Conservation (phyloP, 2,329 filamentous ascomycete species). For the Trichoderma sp. region DNA sequence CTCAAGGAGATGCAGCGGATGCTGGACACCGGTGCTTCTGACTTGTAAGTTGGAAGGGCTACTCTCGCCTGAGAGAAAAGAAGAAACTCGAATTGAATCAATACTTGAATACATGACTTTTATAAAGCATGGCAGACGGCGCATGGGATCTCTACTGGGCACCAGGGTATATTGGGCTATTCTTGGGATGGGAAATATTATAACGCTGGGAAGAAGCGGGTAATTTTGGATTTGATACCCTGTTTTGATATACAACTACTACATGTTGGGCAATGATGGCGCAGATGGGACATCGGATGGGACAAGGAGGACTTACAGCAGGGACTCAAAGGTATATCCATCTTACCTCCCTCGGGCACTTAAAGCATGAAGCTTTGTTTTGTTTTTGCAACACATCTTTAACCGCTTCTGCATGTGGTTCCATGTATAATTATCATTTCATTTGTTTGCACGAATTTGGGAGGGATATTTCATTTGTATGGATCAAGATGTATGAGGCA, state of each 20-base stretch:
- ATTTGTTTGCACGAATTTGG: background rate
- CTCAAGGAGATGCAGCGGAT: slow-evolving; percentile 58
- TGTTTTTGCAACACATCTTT: background rate
- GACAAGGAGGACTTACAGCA: background rate
- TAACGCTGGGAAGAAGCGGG: slow-evolving; percentile 10
- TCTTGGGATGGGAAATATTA: slow-evolving; percentile 19
- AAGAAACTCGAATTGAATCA: background rate
- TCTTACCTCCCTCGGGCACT: background rate
- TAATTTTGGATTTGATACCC: slow-evolving; percentile 26
- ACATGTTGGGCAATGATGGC: slow-evolving; percentile 17
- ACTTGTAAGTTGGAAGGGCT: slow-evolving; percentile 21
- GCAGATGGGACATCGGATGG: slow-evolving; percentile 5
- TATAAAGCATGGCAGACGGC: slow-evolving; percentile 30
- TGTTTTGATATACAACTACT: slow-evolving; percentile 20
- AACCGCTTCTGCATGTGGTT: background rate
- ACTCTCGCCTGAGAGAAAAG: background rate
- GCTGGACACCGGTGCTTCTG: slow-evolving; percentile 30
- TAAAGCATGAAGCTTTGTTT: background rate
- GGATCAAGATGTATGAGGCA: slow-evolving; percentile 8
- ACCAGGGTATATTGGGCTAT: slow-evolving; percentile 18
- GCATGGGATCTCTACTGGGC: slow-evolving; percentile 29
- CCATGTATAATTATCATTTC: slow-evolving; percentile 5
- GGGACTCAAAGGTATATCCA: background rate
- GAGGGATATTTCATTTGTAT: background rate
- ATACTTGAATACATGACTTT: slow-evolving; percentile 8